Evolutionary conservation across 768 basidiomycete genomes (phyloP).

Genomic region (Roridomyces roridus): DNA sequence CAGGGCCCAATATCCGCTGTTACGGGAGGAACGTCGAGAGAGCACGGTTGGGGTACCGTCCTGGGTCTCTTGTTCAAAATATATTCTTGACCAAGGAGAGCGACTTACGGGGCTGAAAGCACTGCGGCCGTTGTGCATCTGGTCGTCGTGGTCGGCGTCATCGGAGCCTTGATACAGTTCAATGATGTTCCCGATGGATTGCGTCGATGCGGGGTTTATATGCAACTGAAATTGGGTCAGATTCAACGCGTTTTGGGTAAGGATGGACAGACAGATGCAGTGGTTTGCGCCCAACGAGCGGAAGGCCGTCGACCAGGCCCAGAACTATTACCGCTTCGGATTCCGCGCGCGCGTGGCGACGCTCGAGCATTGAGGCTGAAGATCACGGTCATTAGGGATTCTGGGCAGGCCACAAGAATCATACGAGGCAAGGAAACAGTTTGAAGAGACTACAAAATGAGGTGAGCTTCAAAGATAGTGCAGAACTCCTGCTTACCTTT

Average conservation of each 20-base stretch:
- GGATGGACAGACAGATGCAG: constrained; percentile 5
- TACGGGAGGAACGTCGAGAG: constrained; percentile 12
- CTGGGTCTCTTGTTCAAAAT: too few species aligned
- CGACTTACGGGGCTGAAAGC: constrained; percentile 23
- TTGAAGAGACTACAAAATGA: constrained; percentile 18
- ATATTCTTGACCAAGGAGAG: too few species aligned
- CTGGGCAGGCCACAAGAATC: neutral
- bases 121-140: constrained; percentile 14
- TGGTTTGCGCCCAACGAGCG: constrained; percentile 2
- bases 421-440: constrained; percentile 26
- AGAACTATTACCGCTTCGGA: neutral
- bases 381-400: neutral
- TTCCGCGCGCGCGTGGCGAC: constrained; percentile 4
- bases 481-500: constrained; percentile 7
- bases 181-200: constrained; percentile 22
- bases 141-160: neutral
- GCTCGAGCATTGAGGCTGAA: constrained; percentile 22
- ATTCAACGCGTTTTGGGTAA: neutral
- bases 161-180: constrained; percentile 11
- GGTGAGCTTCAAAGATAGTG: neutral
- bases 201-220: neutral
- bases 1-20: constrained; percentile 26
- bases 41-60: constrained; percentile 23
- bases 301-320: neutral
- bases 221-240: neutral